Evolutionary conservation across 1,284 basidiomycete species (phyloP).

Genomic region (Caloboletus inedulis): DNA sequence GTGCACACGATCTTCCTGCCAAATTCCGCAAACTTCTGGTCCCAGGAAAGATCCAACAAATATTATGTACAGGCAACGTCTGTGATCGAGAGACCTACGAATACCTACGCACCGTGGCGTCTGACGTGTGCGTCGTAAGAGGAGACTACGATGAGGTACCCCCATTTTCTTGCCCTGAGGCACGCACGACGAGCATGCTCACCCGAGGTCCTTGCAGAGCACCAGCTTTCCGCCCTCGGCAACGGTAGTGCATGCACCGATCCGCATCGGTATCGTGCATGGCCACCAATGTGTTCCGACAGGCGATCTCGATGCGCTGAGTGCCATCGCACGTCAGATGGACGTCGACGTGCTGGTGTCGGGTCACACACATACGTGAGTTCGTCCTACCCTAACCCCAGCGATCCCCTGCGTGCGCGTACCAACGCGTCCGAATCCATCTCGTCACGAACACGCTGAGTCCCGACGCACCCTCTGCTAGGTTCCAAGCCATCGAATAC

Average conservation of each 20-base stretch:
- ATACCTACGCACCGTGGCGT: slow-evolving; percentile 95
- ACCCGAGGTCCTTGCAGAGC: slow-evolving; percentile 40
- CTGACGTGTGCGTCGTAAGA: slow-evolving; percentile 88
- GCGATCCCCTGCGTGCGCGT: not conserved
- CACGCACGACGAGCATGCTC: slow-evolving; percentile 7
- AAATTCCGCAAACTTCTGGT: slow-evolving; percentile 98
- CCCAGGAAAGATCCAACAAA: slow-evolving; percentile 97
- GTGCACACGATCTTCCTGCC: slow-evolving; percentile 84
- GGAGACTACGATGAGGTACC: slow-evolving; percentile 95
- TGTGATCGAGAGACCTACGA: slow-evolving; percentile 98
- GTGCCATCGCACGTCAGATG: slow-evolving; percentile 88
- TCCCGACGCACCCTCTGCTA: slow-evolving; percentile 27
- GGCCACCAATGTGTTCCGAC: slow-evolving; percentile 94
- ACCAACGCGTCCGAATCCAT: not conserved
- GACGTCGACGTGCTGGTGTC: slow-evolving; percentile 95
- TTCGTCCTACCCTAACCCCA: slow-evolving; percentile 11
- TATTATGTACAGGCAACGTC: slow-evolving; percentile 96
- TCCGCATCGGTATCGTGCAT: slow-evolving; percentile 91
- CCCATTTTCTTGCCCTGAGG: slow-evolving; percentile 6
- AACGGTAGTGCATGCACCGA: slow-evolving; percentile 81
- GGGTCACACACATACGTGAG: slow-evolving; percentile 92
- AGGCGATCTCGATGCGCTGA: slow-evolving; percentile 87
- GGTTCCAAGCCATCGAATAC: slow-evolving; percentile 92
- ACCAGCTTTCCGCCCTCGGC: slow-evolving; percentile 78
- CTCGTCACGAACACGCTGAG: not conserved